Evolutionary conservation across 495 filamentous ascomycete species (phyloP), one percentile per base, ranked within the genome.

Genomic region (Aspergillus taichungensis): DNA sequence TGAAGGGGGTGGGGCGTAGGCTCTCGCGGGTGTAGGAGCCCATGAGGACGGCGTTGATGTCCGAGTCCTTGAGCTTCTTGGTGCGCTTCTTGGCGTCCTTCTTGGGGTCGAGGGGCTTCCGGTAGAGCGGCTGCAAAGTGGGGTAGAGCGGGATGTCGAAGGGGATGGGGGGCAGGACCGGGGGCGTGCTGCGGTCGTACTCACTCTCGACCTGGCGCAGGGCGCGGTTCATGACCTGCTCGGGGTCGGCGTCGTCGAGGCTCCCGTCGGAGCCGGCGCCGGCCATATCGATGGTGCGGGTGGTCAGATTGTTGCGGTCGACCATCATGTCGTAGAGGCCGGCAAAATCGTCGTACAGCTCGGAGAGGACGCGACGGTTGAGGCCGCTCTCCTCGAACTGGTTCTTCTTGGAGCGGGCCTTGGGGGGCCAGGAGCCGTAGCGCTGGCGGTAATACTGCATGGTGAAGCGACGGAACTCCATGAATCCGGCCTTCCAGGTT

Each of bases 401-500:
- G 55, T 95, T 95, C 72, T 95, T 95, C 72, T 95, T 96, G 33
- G 80, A 88, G 40, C 73, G 78, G 0, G 88, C 88, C 60, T 90
- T 92, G 31, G 94, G 92, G 13, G 94, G 90, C 92, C 92, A 98
- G 41, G 83, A 82, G 33, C 94, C 94, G 57, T 94, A 94, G 40
- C 79, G 76, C 38, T 79, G 64, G 55, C 88, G 88, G 63, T 92
- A 94, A 64, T 87, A 85, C 40, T 71, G 68, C 40, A 95, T 69
- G 11, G 85, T 74, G 49, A 85, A 84, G 44, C 79, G 83, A 31
- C 88, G 77, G 73, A 88, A 85, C 24, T 79, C 73, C 37, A 74
- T 64, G 59, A 91, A 96, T 1, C 79, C 70, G 1, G 66, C 63
- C 56, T 77, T 85, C 92, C 94, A 97, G 34, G 73, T 72, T 50